Evolutionary conservation across 441 rosid species (phyloP).

Genomic region (Bruguiera hainesii): DNA sequence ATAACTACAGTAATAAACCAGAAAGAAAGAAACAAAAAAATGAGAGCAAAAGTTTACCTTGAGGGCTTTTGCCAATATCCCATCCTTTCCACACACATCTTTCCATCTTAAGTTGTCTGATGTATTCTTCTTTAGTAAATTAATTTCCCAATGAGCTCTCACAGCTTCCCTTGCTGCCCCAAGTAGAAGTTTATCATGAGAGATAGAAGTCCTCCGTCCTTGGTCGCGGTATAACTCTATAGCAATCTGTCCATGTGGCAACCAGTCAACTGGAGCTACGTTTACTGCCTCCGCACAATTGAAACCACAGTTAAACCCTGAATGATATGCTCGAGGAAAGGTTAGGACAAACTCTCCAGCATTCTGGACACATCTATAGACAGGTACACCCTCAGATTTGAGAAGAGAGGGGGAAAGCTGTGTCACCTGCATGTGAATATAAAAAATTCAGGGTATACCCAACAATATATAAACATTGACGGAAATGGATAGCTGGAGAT

Average conservation of each 20-base stretch:
- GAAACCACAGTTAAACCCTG: constrained; percentile 96
- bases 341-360: constrained; percentile 97
- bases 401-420: constrained; percentile 96
- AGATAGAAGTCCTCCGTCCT: constrained; percentile 93
- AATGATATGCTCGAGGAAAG: constrained; percentile 98
- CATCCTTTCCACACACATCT: constrained; percentile 81
- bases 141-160: constrained; percentile 95
- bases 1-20: constrained; percentile 4
- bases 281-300: constrained; percentile 99
- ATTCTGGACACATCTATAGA: constrained; percentile 87
- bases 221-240: constrained; percentile 86
- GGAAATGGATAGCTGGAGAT: background rate
- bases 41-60: constrained; percentile 53
- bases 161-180: constrained; percentile 99
- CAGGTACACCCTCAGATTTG: constrained; percentile 92
- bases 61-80: constrained; percentile 75
- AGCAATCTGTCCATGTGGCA: constrained; percentile 96
- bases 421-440: constrained; percentile 63
- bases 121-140: constrained; percentile 74
- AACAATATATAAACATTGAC: background rate
- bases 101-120: constrained; percentile 84
- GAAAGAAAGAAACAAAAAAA: background rate
- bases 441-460: constrained; percentile 12
- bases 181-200: constrained; percentile 95
- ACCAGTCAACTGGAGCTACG: constrained; percentile 99